Evolutionary conservation across 768 basidiomycete species (phyloP), one percentile per base, ranked within the genome.

Genomic region (Amanita brunnescens): DNA sequence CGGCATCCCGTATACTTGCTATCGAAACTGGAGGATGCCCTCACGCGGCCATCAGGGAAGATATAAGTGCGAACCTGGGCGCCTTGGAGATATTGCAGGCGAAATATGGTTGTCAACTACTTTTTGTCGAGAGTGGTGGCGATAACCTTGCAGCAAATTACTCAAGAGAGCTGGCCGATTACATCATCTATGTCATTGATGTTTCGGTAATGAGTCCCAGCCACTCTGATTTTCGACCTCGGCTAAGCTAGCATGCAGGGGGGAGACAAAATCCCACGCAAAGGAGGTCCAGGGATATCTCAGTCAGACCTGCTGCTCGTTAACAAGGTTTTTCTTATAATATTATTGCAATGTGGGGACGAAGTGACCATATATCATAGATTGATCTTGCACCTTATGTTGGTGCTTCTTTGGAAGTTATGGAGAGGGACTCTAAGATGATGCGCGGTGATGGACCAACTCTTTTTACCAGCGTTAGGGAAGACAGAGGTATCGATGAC

Each of bases 1-100:
- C 90, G 0, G 66, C 82, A 3, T 76, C 78, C 21, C 89, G 91
- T 29, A 98, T 99, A 59, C 80, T 90, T 16, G 94, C 95, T 1
- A 97, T 99, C 55, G 96, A 99, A 70, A 99, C 95, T 0, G 94
- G 92, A 14, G 95, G 96, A 1, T 99, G 95, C 65, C 95, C 95
- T 2, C 95, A 99, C 65, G 95, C 95, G 1, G 95, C 95, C 5
- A 99, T 99, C 58, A 81, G 95, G 53, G 95, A 99, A 67, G 95
- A 99, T 62, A 96, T 99, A 62, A 91, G 87, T 41, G 95, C 95
- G 42, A 99, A 99, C 65, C 81, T 97, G 78, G 90, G 91, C 44
- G 95, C 95, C 4, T 75, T 99, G 43, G 95, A 99, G 64, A 88
- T 87, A 8, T 76, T 99, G 13, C 95, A 97, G 64, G 89, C 87